A percentile compares a stretch with the other conserved stretches of the same genome.
phyloP scores from a whole-genome alignment of 2,329 filamentous ascomycete species.

The Verticillium isaacii region DNA sequence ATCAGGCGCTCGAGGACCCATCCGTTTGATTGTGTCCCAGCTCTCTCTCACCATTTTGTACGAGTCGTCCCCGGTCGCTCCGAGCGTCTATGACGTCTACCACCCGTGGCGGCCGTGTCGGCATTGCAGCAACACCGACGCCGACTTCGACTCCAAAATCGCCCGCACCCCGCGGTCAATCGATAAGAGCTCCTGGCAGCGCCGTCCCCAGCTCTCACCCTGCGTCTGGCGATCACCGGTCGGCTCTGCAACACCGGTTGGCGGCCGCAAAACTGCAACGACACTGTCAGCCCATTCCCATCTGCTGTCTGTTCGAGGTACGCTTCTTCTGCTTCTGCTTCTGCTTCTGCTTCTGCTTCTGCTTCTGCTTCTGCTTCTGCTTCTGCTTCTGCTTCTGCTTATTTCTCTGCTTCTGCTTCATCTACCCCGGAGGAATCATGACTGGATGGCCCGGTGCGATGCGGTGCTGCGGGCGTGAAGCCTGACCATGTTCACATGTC shows the following conservation, averaged over 20 bases:
- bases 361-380: neutral
- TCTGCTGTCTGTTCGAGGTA: slow-evolving; percentile 4
- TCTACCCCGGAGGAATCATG: too few species aligned
- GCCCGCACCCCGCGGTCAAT: neutral
- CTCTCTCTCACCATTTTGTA: too few species aligned
- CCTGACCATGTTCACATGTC: neutral
- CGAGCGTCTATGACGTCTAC: neutral
- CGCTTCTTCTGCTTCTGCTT: neutral
- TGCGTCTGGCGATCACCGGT: neutral
- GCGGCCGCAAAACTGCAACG: neutral
- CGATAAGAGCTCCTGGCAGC: neutral
- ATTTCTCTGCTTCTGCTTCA: neutral
- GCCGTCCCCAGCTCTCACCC: neutral
- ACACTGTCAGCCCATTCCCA: neutral
- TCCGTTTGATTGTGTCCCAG: neutral
- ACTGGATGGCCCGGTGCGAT: neutral
- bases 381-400: neutral
- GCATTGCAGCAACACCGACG: neutral
- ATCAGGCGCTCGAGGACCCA: neutral
- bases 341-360: neutral
- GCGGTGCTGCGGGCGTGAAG: neutral
- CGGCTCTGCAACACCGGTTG: neutral
- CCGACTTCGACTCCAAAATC: neutral
- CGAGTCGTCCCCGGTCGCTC: neutral
- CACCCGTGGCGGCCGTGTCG: neutral